Evolutionary conservation across 2,329 filamentous ascomycete species (phyloP).

Genomic region (Botrytis hyacinthi): DNA sequence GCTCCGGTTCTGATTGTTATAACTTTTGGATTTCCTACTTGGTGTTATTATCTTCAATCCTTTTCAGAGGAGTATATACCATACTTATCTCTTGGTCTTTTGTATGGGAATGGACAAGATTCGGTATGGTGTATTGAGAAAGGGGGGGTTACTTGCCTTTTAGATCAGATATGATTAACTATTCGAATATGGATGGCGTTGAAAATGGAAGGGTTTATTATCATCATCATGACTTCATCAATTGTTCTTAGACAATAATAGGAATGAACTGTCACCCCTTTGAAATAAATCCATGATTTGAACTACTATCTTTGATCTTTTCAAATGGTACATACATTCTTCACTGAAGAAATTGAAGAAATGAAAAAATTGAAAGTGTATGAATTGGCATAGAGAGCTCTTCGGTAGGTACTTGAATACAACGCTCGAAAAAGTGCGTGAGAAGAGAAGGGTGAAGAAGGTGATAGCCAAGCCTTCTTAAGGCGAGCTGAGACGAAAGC

Average conservation of each 20-base stretch:
- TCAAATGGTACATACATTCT: not conserved
- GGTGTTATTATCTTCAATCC: not conserved
- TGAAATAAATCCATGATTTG: not conserved
- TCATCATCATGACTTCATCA: not conserved
- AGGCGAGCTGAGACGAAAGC: not conserved
- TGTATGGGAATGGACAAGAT: not conserved
- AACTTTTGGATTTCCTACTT: not conserved
- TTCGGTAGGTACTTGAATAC: not conserved
- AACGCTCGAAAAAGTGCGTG: not conserved
- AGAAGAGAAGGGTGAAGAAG: not conserved
- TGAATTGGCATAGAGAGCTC: not conserved
- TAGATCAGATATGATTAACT: not conserved
- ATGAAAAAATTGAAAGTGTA: not conserved
- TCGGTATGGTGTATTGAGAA: not conserved
- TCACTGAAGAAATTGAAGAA: not conserved
- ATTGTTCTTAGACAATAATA: not conserved
- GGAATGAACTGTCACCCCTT: not conserved
- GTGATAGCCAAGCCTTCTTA: not conserved
- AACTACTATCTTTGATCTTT: not conserved
- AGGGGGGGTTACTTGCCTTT: not conserved
- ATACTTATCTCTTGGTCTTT: constrained; percentile 2
- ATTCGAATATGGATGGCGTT: not conserved
- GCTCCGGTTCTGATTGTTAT: not conserved
- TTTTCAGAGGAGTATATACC: constrained; percentile 5
- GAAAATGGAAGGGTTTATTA: not conserved